Conservation (phyloP, 2,329 filamentous ascomycete genomes). For the Didymosphaeria variabile region DNA sequence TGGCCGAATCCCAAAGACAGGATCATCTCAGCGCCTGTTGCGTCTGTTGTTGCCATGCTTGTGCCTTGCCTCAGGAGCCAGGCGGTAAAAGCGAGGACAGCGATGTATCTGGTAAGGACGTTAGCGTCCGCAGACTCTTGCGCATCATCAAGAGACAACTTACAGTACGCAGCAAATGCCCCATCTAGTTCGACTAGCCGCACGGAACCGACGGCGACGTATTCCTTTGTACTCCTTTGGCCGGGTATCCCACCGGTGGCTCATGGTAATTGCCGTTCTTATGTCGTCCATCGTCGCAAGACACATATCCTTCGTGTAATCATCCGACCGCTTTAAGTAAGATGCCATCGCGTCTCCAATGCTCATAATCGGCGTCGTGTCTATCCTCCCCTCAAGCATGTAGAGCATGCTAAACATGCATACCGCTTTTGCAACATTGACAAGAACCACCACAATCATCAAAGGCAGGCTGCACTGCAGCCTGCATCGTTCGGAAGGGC, state of each 20-base stretch:
- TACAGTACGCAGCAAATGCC: background rate
- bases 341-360: background rate
- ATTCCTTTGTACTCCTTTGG: background rate
- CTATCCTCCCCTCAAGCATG: background rate
- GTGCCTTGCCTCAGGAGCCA: background rate
- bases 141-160: background rate
- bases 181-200: constrained; percentile 12
- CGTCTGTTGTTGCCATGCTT: background rate
- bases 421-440: background rate
- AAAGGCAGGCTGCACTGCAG: background rate
- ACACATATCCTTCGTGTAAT: background rate
- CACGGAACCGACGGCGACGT: background rate
- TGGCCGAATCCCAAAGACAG: constrained; percentile 4
- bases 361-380: background rate
- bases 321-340: background rate
- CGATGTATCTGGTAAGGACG: background rate
- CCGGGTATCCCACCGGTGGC: constrained; percentile 2
- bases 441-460: background rate
- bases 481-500: background rate
- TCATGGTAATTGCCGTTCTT: constrained; percentile 1
- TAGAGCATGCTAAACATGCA: background rate
- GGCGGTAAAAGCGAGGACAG: background rate
- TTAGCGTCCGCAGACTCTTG: background rate
- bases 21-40: background rate
- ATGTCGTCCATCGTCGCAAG: background rate